phyloP scores from a whole-genome alignment of 1,284 basidiomycete genomes.

The Mycena sp. region DNA sequence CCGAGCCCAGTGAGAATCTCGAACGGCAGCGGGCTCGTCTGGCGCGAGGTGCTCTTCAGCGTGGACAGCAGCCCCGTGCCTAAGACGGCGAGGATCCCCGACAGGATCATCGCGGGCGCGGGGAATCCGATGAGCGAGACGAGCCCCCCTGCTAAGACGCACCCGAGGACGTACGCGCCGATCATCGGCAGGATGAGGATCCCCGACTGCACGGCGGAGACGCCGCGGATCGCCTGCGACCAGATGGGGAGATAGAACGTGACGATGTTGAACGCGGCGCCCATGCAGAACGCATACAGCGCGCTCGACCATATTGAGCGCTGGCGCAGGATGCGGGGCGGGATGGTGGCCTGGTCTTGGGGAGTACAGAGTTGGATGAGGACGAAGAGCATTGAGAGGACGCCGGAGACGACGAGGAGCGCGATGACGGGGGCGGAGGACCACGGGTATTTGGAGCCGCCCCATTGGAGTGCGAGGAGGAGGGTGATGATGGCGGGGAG shows the following conservation, averaged over 20 bases:
- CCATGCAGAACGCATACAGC: constrained; percentile 13
- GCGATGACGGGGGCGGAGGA: constrained; percentile 6
- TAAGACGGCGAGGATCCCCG: background rate
- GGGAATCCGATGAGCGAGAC: constrained; percentile 3
- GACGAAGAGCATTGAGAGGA: constrained; percentile 15
- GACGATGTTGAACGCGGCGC: constrained; percentile 18
- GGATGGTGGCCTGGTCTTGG: constrained; percentile 14
- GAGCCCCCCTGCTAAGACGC: constrained; percentile 2
- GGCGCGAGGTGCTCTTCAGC: background rate
- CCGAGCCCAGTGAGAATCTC: constrained; percentile 21
- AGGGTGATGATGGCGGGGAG: constrained; percentile 14
- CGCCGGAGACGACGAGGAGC: constrained; percentile 17
- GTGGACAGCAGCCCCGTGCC: constrained; percentile 14
- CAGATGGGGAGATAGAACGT: constrained; percentile 23
- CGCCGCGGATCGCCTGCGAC: constrained; percentile 17
- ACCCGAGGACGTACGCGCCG: constrained; percentile 3
- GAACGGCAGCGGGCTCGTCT: constrained; percentile 2
- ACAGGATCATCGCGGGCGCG: constrained; percentile 6
- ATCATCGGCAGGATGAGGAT: constrained; percentile 12
- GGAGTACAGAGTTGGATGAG: constrained; percentile 12
- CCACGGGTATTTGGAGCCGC: constrained; percentile 22
- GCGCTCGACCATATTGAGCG: constrained; percentile 18
- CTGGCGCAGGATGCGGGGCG: constrained; percentile 15
- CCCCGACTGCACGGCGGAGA: constrained; percentile 13
- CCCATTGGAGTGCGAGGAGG: constrained; percentile 23